Percentiles rank a stretch among this genome's conserved stretches.
phyloP scores from a whole-genome alignment of 1,284 basidiomycete species.

The Boletus semigastroideus region DNA sequence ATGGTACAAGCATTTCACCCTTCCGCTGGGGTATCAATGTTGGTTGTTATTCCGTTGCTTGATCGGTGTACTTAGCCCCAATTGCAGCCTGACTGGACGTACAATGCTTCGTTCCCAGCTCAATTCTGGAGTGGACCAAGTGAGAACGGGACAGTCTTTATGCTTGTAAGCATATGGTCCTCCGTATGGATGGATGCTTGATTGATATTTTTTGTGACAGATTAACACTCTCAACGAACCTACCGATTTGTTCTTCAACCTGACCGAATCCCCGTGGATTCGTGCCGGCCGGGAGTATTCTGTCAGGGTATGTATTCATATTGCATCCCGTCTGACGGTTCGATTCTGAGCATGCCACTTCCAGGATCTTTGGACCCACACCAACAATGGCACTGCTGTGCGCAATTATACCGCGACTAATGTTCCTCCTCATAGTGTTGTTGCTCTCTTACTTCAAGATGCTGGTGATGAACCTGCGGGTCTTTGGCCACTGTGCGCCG shows the following conservation, averaged over 20 bases:
- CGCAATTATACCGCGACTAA: constrained; percentile 56
- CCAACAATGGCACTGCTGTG: constrained; percentile 63
- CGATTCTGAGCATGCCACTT: background rate
- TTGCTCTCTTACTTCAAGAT: constrained; percentile 62
- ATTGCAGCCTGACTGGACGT: constrained; percentile 51
- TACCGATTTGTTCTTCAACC: constrained; percentile 56
- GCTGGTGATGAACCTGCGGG: constrained; percentile 64
- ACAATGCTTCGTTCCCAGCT: constrained; percentile 48
- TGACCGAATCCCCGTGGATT: constrained; percentile 71
- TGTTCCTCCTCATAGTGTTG: constrained; percentile 64
- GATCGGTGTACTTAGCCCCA: background rate
- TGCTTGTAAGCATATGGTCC: constrained; percentile 43
- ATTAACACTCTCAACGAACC: constrained; percentile 53
- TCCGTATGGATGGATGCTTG: background rate
- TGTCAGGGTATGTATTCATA: constrained; percentile 44
- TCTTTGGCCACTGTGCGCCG: constrained; percentile 43
- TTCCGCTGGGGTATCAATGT: constrained; percentile 68
- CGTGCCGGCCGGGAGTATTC: constrained; percentile 61
- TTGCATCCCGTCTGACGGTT: background rate
- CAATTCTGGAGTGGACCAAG: constrained; percentile 59
- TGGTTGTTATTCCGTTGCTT: constrained; percentile 11
- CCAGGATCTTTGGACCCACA: constrained; percentile 69
- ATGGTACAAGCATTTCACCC: constrained; percentile 58
- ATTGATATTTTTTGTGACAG: constrained; percentile 26
- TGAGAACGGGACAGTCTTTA: constrained; percentile 53